Base-by-base conservation (phyloP, 2,329 filamentous ascomycete genomes). In the Trichoderma sp. region DNA sequence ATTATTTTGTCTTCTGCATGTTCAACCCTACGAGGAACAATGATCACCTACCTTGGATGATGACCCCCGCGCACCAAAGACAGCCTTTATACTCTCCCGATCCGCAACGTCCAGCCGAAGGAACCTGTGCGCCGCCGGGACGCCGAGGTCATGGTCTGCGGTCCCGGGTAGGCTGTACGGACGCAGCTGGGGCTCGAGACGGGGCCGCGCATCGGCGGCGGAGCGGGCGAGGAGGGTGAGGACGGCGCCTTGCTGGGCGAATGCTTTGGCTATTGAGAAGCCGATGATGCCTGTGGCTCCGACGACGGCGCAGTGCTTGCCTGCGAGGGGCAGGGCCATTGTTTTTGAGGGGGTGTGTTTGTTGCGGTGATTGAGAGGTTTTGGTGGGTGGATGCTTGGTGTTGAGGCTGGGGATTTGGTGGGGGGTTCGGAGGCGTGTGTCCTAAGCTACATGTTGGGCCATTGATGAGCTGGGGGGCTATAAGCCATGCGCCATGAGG, bases 201-300 rank as follows among this genome's bases (percentile, higher is more conserved):
- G 72, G 12, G 82, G 79, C 26, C 75, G 70, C 26, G 87, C 79
- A n/a, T 79, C 77, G 19, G 78, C 69, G 45, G 77, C 74, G 55
- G 82, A 81, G 67, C 89, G 84, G 51, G 87, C 87, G 21, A 91
- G 80, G 10, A 92, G 80, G 17, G 88, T 83, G 68, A 85, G 83
- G 28, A 77, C 75, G 45, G 83, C 88, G 39, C 88, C 89, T 66
- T 88, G 82, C 60, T 74, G 72, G 21, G 89, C 85, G 72, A 93
- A 90, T n/a, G 84, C 81, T 44, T 79, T 75, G 10, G 90, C 89
- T 63, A 93, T 89, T 59, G 86, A 85, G 48, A 82, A 79, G 51
- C 90, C 90, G 69, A 93, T 92, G 61, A 88, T 86, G 21, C 88
- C 86, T 50, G 88, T 89, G 21, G 84, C 90, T 55, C 90, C 90